Percentiles rank a stretch among this genome's conserved stretches.
These are phyloP conservation scores for Trametes sp. DNA, from an alignment of 1,284 basidiomycete species.

Conservation along the genomic window DNA sequence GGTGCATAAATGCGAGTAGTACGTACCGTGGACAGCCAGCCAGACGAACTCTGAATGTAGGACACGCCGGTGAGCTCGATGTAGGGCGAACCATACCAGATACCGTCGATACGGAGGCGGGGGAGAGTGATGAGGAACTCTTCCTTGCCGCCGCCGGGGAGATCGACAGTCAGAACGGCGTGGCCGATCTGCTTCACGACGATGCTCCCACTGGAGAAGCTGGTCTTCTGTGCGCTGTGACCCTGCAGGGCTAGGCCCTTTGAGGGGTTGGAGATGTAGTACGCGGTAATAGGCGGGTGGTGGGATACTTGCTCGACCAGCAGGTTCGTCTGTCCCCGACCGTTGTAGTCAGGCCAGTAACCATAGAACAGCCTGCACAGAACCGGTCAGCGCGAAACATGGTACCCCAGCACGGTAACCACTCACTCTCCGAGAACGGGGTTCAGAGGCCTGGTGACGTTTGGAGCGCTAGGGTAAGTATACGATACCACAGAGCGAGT, in stretches of 20 bases:
- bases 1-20: neutral
- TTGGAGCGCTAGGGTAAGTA: neutral
- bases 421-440: conserved; percentile 93
- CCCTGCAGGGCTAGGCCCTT: conserved; percentile 87
- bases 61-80: conserved; percentile 90
- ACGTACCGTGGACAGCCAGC: conserved; percentile 68
- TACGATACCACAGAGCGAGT: neutral
- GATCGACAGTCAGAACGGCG: conserved; percentile 79
- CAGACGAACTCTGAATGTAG: conserved; percentile 85
- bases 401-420: too few relatives aligned
- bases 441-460: conserved; percentile 79
- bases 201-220: conserved; percentile 80
- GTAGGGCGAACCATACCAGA: conserved; percentile 77
- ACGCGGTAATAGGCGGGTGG: conserved; percentile 90
- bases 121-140: conserved; percentile 94
- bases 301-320: conserved; percentile 98
- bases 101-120: conserved; percentile 58
- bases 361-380: conserved; percentile 85
- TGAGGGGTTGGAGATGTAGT: conserved; percentile 83
- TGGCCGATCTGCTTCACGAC: conserved; percentile 97
- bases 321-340: conserved; percentile 86
- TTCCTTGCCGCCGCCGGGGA: conserved; percentile 66
- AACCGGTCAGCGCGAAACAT: neutral
- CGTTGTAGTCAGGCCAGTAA: conserved; percentile 82
- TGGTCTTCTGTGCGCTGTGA: conserved; percentile 97